Evolutionary conservation across 177 flowering plant genomes (phyloP).

Genomic region (Vitis hybrid): DNA sequence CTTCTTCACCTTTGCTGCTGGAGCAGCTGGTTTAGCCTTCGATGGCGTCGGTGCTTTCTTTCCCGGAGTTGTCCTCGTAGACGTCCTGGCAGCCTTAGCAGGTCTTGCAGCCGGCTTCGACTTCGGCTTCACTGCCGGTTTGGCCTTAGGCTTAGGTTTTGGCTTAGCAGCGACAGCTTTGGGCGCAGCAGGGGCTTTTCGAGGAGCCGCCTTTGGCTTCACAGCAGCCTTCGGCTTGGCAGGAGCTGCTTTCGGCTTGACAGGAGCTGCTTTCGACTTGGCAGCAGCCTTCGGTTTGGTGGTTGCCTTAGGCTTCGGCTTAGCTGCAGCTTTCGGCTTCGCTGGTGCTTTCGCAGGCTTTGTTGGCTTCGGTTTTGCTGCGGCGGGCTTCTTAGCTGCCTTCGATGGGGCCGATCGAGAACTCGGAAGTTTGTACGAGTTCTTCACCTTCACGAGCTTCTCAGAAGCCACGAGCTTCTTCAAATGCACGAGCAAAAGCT

Average conservation of each 20-base stretch:
- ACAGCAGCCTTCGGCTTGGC: conserved; percentile 17
- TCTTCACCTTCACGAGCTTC: conserved; percentile 26
- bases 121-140: conserved; percentile 9
- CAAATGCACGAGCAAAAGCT: conserved; percentile 16
- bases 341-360: conserved; percentile 5
- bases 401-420: conserved; percentile 5
- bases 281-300: conserved; percentile 10
- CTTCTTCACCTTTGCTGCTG: not conserved
- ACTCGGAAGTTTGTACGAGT: conserved; percentile 19
- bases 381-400: conserved; percentile 11
- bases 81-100: conserved; percentile 18
- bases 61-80: conserved; percentile 20
- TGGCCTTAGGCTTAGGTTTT: conserved; percentile 11
- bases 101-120: conserved; percentile 15
- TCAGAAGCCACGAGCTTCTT: conserved; percentile 28
- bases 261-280: conserved; percentile 2
- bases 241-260: conserved; percentile 14
- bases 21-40: not conserved
- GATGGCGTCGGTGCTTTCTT: conserved; percentile 12
- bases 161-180: conserved; percentile 1
- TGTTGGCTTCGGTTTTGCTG: conserved; percentile 3
- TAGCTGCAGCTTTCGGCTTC: conserved; percentile 12
- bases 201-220: conserved; percentile 25
- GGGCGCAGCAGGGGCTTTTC: not conserved
- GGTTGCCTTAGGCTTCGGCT: conserved; percentile 16